Evolutionary conservation across 1,284 basidiomycete species (phyloP).

Genomic region (Xanthoconium separans): DNA sequence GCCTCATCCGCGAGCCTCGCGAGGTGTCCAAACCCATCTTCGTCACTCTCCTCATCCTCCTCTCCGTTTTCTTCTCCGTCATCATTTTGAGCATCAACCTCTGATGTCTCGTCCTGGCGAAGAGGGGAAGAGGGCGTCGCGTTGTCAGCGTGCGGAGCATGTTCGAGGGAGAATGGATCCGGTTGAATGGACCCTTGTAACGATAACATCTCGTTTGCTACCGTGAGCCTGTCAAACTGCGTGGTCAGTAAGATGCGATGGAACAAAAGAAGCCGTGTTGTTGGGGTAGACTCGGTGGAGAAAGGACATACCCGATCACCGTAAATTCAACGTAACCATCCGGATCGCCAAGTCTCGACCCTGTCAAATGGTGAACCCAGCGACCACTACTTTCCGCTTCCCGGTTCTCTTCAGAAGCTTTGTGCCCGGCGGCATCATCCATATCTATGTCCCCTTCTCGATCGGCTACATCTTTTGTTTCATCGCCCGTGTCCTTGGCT

Average conservation of each 20-base stretch:
- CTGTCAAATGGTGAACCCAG: constrained; percentile 80
- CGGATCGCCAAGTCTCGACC: constrained; percentile 69
- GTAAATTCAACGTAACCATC: constrained; percentile 81
- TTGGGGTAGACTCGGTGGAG: neutral
- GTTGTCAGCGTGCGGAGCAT: constrained; percentile 38
- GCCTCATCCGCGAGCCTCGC: constrained; percentile 35
- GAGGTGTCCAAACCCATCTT: constrained; percentile 41
- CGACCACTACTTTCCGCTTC: constrained; percentile 57
- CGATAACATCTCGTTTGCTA: constrained; percentile 95
- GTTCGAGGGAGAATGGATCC: constrained; percentile 78
- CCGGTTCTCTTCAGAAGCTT: constrained; percentile 21
- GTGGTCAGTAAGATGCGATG: constrained; percentile 2
- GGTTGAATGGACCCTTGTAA: constrained; percentile 86
- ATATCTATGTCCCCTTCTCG: constrained; percentile 25
- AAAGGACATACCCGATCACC: constrained; percentile 73
- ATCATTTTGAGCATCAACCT: constrained; percentile 30
- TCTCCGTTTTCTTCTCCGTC: constrained; percentile 17
- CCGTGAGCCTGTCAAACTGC: constrained; percentile 65
- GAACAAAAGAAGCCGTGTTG: neutral
- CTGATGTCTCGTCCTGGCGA: constrained; percentile 11
- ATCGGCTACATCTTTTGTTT: constrained; percentile 21
- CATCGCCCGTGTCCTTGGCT: constrained; percentile 21
- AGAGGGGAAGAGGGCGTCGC: constrained; percentile 2
- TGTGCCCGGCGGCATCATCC: constrained; percentile 30
- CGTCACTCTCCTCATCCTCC: constrained; percentile 29